Percentiles rank a stretch among this genome's conserved stretches.
Evolutionary conservation across 2,329 filamentous ascomycete genomes (phyloP).

Genomic region (Malbranchea cinnamomea): DNA sequence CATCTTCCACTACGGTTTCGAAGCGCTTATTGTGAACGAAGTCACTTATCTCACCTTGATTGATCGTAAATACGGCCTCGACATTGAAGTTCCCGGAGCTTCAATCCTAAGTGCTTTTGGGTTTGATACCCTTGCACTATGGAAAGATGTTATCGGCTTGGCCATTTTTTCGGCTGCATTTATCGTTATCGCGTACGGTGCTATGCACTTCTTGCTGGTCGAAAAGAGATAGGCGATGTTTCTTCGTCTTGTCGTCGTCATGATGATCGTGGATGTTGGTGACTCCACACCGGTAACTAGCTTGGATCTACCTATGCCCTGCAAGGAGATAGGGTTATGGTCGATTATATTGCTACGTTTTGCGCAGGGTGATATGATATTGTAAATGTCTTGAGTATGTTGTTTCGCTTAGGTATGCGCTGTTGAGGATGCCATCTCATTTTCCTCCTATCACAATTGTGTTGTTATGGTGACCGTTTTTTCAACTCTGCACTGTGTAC

Average conservation of each 20-base stretch:
- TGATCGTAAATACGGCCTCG: slow-evolving; percentile 88
- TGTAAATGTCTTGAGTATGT: no score
- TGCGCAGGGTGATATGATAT: no score
- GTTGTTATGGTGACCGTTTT: no score
- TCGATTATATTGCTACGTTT: no score
- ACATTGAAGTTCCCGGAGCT: slow-evolving; percentile 90
- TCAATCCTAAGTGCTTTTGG: slow-evolving; percentile 91
- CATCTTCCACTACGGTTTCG: slow-evolving; percentile 97
- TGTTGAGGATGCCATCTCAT: no score
- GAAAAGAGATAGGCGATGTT: slow-evolving; percentile 51
- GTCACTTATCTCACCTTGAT: slow-evolving; percentile 78
- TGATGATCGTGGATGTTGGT: no score
- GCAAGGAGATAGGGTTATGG: no score
- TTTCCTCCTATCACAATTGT: no score
- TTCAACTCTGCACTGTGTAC: no score
- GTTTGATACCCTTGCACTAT: slow-evolving; percentile 75
- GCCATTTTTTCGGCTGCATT: slow-evolving; percentile 71
- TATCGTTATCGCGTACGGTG: slow-evolving; percentile 71
- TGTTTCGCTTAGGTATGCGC: no score
- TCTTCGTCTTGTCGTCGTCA: slow-evolving; percentile 4
- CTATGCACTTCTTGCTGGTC: slow-evolving; percentile 86
- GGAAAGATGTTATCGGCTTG: slow-evolving; percentile 69
- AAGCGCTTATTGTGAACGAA: slow-evolving; percentile 93
- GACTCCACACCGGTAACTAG: no score
- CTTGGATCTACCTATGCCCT: no score